Base-by-base conservation (phyloP, 768 basidiomycete species). In the Xanthoconium purpureum region DNA sequence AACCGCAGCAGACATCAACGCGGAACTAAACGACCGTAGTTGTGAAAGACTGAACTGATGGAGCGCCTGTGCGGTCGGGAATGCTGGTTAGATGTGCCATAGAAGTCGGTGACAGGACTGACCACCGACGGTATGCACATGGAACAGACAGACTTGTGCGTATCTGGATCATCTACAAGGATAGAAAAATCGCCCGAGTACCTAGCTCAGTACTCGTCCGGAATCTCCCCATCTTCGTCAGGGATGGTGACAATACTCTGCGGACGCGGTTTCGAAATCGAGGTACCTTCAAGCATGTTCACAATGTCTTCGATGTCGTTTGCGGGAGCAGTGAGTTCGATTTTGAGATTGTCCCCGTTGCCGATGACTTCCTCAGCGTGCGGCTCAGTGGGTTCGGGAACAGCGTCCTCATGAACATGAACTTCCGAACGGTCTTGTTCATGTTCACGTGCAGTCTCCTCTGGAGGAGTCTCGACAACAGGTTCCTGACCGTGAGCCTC, bases 241-340 rank as follows among this genome's bases (percentile, higher is more conserved):
- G 82, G 81, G 58, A 83, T 82, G 68, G 73, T 77, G 47, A 70
- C 67, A 49, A 79, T 76, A 68, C 74, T 80, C 54, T 71, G 70
- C 20, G 75, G 75, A 49, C 73, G 75, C 12, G 72, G 64, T 60
- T 78, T 80, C 44, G 72, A 63, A 1, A 76, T 65, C 12, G 62
- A 43, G 28, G 50, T 33, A 3, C 66, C 59, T 71, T 90, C 84
- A 13, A 89, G 81, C 61, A 88, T 76, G 62, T 78, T 83, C 57
- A 90, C 82, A 50, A 89, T 83, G 53, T 82, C 81, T 68, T 84
- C 88, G 32, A 86, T 74, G 32, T 86, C 82, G 52, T 74, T 68
- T 15, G 67, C 77, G 14, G 47, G 32, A 18, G 47, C n/a, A 30
- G 24, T 5, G 14, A 24, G 37, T 32, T 52, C 63, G 13, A 43